phyloP scores from a whole-genome alignment of 305 asterid genomes.

The Lippia alba region DNA sequence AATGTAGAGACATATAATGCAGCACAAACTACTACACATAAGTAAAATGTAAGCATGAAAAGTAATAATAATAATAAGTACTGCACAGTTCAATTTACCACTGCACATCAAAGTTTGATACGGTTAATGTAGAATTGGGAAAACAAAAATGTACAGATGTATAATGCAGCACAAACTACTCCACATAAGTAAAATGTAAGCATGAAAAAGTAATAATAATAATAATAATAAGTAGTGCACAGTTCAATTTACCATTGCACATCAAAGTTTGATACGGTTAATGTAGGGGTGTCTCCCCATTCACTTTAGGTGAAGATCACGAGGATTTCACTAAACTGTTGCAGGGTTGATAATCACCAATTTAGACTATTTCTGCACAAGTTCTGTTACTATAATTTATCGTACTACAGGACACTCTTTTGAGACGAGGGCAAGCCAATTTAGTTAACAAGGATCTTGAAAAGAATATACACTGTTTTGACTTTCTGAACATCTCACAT shows the following conservation, averaged over 20 bases:
- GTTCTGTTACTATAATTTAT: not conserved
- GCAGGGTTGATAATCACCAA: not conserved
- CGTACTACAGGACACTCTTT: not conserved
- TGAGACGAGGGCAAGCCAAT: not conserved
- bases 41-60: too few relatives aligned
- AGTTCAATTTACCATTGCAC: not conserved
- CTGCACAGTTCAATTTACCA: not conserved
- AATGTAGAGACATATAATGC: not conserved
- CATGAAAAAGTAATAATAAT: not conserved
- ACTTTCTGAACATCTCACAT: not conserved
- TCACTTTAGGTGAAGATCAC: not conserved
- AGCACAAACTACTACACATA: not conserved
- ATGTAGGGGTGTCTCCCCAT: not conserved
- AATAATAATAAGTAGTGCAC: slow-evolving; percentile 3
- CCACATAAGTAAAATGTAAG: too few relatives aligned
- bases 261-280: not conserved
- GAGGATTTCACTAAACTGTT: too few relatives aligned
- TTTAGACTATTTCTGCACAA: not conserved
- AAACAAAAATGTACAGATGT: not conserved
- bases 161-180: slow-evolving; percentile 9
- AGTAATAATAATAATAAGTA: slow-evolving; percentile 5
- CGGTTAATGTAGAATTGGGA: not conserved
- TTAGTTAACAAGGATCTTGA: not conserved
- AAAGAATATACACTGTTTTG: slow-evolving; percentile 3
- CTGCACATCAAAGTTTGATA: not conserved